phyloP scores from a whole-genome alignment of 176 grass and related monocot species.

The Musa beccarii region DNA sequence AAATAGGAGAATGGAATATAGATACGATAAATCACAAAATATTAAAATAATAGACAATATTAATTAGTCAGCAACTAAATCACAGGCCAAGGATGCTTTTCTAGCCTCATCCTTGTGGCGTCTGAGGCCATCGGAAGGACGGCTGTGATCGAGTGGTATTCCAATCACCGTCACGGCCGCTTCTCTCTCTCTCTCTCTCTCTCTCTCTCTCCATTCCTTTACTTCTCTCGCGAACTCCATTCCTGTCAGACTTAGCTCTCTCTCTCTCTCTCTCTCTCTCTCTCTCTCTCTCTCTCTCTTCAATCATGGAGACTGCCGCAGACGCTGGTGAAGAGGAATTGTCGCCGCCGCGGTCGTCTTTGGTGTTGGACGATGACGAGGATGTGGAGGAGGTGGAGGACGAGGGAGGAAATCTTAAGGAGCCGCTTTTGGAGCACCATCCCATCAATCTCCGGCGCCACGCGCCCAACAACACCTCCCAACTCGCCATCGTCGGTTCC shows the following conservation, averaged over 20 bases:
- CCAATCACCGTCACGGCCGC: not conserved
- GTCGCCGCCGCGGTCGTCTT: not conserved
- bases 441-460: conserved; percentile 43
- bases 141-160: not conserved
- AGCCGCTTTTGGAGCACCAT: conserved; percentile 1
- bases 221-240: not conserved
- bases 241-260: too few relatives aligned
- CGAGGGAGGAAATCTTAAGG: not conserved
- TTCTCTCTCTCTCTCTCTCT: not conserved
- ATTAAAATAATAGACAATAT: too few relatives aligned
- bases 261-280: not conserved
- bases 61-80: too few relatives aligned
- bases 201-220: too few relatives aligned
- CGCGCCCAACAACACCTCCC: conserved; percentile 66
- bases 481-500: conserved; percentile 94
- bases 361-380: too few relatives aligned
- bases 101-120: not conserved
- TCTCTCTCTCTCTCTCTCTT: not conserved
- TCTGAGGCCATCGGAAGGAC: not conserved
- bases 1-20: too few relatives aligned
- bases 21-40: too few relatives aligned
- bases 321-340: not conserved
- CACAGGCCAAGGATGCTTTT: not conserved
- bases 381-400: not conserved
- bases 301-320: not conserved